Conservation (phyloP, 176 grass and related monocot genomes). For the maize (Zea mays) region Zm-B73-REFERENCE-NAM-5.0 NC_050103.1:114171501-114172000, state of each 20-base stretch:
- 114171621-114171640: slow-evolving; percentile 69
- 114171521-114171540: slow-evolving; percentile 61
- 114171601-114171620: slow-evolving; percentile 63
- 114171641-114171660: slow-evolving; percentile 59
- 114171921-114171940: slow-evolving; percentile 72
- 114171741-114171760: slow-evolving; percentile 83
- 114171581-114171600: slow-evolving; percentile 48
- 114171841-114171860: slow-evolving; percentile 85
- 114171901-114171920: slow-evolving; percentile 77
- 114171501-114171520: slow-evolving; percentile 46
- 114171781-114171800: slow-evolving; percentile 69
- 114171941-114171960: slow-evolving; percentile 83
- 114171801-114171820: slow-evolving; percentile 79
- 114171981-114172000: slow-evolving; percentile 82
- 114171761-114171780: slow-evolving; percentile 85
- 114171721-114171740: slow-evolving; percentile 78
- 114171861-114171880: slow-evolving; percentile 84
- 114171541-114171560: slow-evolving; percentile 63
- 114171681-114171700: slow-evolving; percentile 85
- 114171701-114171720: slow-evolving; percentile 63
- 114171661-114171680: slow-evolving; percentile 57
- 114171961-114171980: slow-evolving; percentile 78
- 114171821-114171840: slow-evolving; percentile 70
- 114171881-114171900: slow-evolving; percentile 77
- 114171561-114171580: slow-evolving; percentile 46